Percentiles rank a stretch among this genome's conserved stretches.
Conservation (phyloP, 2,329 filamentous ascomycete genomes). For the Aureobasidium sp. region DNA sequence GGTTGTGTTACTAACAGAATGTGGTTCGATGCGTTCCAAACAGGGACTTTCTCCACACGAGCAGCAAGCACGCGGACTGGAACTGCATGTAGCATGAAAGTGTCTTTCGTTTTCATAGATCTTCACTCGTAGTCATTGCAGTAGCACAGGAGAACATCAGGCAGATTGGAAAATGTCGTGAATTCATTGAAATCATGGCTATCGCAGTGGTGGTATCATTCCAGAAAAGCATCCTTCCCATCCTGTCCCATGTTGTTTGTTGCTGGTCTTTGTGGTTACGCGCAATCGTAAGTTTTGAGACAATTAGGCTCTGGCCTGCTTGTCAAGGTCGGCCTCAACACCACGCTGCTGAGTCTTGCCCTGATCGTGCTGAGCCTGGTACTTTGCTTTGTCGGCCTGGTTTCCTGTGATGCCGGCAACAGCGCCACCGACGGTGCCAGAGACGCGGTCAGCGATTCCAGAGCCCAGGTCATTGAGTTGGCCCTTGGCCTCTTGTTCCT, state of each 20-base stretch:
- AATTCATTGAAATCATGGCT: neutral
- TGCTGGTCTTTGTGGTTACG: neutral
- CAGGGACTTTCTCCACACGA: neutral
- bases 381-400: slow-evolving; percentile 55
- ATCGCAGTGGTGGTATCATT: slow-evolving; percentile 8
- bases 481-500: slow-evolving; percentile 74
- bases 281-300: neutral
- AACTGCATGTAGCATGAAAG: neutral
- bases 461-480: slow-evolving; percentile 68
- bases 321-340: slow-evolving; percentile 72
- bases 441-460: slow-evolving; percentile 49
- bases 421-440: slow-evolving; percentile 64
- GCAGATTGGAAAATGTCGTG: neutral
- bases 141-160: too few relatives aligned
- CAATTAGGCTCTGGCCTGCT: slow-evolving; percentile 45
- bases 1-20: neutral
- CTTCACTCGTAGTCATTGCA: too few relatives aligned
- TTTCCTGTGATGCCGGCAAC: slow-evolving; percentile 70
- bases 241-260: neutral
- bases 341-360: slow-evolving; percentile 82
- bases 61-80: neutral
- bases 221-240: slow-evolving; percentile 2
- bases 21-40: neutral
- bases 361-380: slow-evolving; percentile 63
- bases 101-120: neutral